Base-by-base conservation (phyloP, 306 rosid species). In the Casuarina equisetifolia region DNA sequence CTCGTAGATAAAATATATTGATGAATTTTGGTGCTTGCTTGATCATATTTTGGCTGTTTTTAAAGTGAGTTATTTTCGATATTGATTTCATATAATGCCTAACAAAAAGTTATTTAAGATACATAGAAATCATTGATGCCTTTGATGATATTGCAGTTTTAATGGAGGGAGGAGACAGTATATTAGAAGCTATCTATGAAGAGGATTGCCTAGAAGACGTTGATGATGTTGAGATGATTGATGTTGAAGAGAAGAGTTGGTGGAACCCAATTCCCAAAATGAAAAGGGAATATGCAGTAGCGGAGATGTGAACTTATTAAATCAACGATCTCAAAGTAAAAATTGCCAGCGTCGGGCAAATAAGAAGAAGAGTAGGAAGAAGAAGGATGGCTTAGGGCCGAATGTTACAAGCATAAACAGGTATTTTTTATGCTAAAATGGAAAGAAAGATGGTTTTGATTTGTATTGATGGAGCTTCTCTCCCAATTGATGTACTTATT, bases 171-270 rank as follows among this genome's bases (percentile, higher is more conserved):
- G 93, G 73, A 39, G 93, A 87, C 79, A 89, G 73, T 85, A 74
- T 92, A 79, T 81, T 94, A 13, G 93, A 91, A 49, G 32, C 32
- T 25, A 25, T 25, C 32, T 25, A 25, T 25, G 32, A 25, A 25
- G 32, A 25, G 1, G 89, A 81, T 52, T 63, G 66, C 46, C 46
- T 84, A 10, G 92, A 84, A 19, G 82, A 78, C 61, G 74, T 40
- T 42, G 84, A 81, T 1, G 87, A 94, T 66, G 92, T 95, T 75
- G 97, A 95, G 36, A 95, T 95, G 98, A 20, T 82, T 10, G 98
- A 92, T 80, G 81, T 91, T 17, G 98, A 94, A 79, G 96, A 25
- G 32, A 91, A 84, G 98, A 92, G 78, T 64, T 95, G 45, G 77
- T 91, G 76, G 91, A 88, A n/a, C 74, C 63, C 35, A 68, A 72